Percentiles rank a stretch among this genome's conserved stretches.
These are phyloP conservation scores for Adenanthera pavonina DNA, from an alignment of 306 rosid genomes.

Conservation along the genomic window DNA sequence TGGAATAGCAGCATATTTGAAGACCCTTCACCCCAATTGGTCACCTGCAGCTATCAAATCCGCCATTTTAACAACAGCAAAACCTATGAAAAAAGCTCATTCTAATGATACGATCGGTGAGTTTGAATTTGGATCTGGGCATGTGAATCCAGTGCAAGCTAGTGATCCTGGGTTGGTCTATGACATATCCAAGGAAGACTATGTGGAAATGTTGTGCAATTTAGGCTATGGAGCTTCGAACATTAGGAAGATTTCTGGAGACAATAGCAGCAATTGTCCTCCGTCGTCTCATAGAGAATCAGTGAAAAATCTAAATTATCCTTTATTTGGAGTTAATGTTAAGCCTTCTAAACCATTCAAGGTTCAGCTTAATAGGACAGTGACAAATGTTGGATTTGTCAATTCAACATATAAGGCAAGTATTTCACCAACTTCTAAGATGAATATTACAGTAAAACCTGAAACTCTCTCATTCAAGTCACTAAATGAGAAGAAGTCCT, in stretches of 20 bases:
- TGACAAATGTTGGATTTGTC: conserved; percentile 48
- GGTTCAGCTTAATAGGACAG: conserved; percentile 31
- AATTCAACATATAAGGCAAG: conserved; percentile 39
- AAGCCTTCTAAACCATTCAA: not conserved
- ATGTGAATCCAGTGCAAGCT: conserved; percentile 39
- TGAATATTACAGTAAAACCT: conserved; percentile 43
- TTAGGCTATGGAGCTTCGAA: not conserved
- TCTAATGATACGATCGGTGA: not conserved
- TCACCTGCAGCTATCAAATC: conserved; percentile 27
- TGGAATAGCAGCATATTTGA: conserved; percentile 43
- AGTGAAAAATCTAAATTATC: conserved; percentile 47
- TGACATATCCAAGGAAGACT: conserved; percentile 36
- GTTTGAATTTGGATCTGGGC: conserved; percentile 50
- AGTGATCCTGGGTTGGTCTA: conserved; percentile 44
- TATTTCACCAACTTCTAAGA: not conserved
- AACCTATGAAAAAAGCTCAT: not conserved
- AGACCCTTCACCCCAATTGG: conserved; percentile 36
- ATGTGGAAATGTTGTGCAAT: conserved; percentile 42
- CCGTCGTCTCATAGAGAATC: not conserved
- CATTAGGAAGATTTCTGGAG: not conserved
- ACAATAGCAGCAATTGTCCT: not conserved
- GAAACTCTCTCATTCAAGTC: conserved; percentile 15
- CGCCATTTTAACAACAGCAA: too few species aligned
- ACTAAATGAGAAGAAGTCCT: conserved; percentile 42
- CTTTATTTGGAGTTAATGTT: conserved; percentile 39